phyloP scores from a whole-genome alignment of 2,329 filamentous ascomycete species.

The Penicillium crustosum region DNA sequence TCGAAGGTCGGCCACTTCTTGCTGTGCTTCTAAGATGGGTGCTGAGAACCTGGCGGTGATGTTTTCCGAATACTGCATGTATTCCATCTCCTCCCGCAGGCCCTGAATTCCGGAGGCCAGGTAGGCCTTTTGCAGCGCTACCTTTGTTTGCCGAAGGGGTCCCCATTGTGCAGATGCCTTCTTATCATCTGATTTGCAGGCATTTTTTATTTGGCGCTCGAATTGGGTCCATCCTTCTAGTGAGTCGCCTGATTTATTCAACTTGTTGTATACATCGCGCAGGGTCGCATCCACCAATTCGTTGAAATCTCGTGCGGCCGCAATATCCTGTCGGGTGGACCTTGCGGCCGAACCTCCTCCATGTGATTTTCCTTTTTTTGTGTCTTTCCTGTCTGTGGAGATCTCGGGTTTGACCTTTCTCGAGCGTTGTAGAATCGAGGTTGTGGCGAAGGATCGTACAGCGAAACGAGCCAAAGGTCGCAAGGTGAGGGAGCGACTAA shows the following conservation, averaged over 20 bases:
- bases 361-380: slow-evolving; percentile 8
- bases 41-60: slow-evolving; percentile 58
- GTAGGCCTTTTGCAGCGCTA: slow-evolving; percentile 59
- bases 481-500: slow-evolving; percentile 43
- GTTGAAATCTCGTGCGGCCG: slow-evolving; percentile 29
- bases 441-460: slow-evolving; percentile 35
- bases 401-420: slow-evolving; percentile 9
- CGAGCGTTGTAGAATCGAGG: slow-evolving; percentile 27
- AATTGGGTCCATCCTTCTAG: slow-evolving; percentile 32
- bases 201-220: slow-evolving; percentile 33
- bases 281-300: slow-evolving; percentile 30
- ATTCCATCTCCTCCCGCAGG: slow-evolving; percentile 61
- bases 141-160: slow-evolving; percentile 27
- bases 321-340: slow-evolving; percentile 14
- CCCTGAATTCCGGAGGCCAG: slow-evolving; percentile 53
- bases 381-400: slow-evolving; percentile 11
- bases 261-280: slow-evolving; percentile 23
- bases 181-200: slow-evolving; percentile 29
- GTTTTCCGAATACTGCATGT: slow-evolving; percentile 67
- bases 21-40: slow-evolving; percentile 59
- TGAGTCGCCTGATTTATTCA: slow-evolving; percentile 18
- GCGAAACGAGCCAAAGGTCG: slow-evolving; percentile 31
- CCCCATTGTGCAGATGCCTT: slow-evolving; percentile 17
- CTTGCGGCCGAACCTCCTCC: background rate
- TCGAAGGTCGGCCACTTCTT: slow-evolving; percentile 74